These are phyloP conservation scores for Ailanthus altissimus DNA, from an alignment of 345 rosid species.

Conservation along the genomic window DNA sequence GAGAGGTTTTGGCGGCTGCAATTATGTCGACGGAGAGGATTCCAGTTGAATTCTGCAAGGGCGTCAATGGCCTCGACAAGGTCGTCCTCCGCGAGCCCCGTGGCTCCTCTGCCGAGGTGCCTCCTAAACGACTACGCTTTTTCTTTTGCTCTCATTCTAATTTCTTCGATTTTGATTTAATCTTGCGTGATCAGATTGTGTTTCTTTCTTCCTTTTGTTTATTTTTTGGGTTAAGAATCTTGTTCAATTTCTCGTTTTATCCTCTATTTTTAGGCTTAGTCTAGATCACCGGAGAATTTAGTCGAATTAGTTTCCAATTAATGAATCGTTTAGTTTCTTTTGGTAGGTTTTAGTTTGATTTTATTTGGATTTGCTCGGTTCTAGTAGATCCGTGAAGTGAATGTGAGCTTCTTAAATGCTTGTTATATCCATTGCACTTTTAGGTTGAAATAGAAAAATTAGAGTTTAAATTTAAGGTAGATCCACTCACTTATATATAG, in stretches of 20 bases:
- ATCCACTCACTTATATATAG: background rate
- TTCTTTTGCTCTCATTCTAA: background rate
- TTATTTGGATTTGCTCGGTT: background rate
- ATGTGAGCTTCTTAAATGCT: background rate
- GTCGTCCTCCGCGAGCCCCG: constrained; percentile 71
- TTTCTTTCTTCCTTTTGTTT: too few species aligned
- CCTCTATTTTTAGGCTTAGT: background rate
- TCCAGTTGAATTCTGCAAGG: constrained; percentile 52
- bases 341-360: background rate
- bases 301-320: background rate
- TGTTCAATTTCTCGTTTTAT: background rate
- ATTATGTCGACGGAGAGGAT: constrained; percentile 41
- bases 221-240: constrained; percentile 20
- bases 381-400: background rate
- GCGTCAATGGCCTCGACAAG: constrained; percentile 76
- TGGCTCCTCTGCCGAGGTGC: constrained; percentile 78
- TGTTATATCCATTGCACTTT: background rate
- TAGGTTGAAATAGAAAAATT: background rate
- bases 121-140: background rate
- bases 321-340: background rate
- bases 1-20: background rate
- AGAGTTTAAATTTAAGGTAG: background rate
- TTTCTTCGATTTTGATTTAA: constrained; percentile 7
- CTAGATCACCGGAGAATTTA: background rate
- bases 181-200: constrained; percentile 7